Conservation (phyloP, 2,329 filamentous ascomycete genomes). For the Diaporthe eres region DNA sequence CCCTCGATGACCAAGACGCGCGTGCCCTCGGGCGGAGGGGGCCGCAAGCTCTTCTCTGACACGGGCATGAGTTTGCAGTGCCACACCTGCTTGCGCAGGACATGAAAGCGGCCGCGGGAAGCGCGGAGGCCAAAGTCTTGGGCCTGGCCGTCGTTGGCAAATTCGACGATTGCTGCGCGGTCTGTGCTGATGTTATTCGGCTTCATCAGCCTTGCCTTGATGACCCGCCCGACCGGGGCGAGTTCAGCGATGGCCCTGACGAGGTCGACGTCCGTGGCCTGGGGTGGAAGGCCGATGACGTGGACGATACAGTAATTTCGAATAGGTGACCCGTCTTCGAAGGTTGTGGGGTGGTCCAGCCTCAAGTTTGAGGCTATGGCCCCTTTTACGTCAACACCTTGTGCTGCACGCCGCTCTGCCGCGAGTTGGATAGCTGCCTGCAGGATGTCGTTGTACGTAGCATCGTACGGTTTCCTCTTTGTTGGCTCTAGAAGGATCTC, state of each 20-base stretch:
- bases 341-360: background rate
- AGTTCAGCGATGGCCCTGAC: background rate
- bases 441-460: background rate
- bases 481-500: background rate
- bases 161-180: background rate
- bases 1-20: background rate
- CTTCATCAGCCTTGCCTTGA: background rate
- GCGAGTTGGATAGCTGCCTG: accelerated
- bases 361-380: background rate
- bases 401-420: background rate
- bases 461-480: background rate
- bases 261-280: background rate
- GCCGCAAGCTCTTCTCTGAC: accelerated
- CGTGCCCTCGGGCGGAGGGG: background rate
- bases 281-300: background rate
- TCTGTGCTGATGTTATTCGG: background rate
- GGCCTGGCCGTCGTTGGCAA: background rate
- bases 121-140: background rate
- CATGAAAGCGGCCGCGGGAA: accelerated
- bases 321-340: background rate
- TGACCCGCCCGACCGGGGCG: background rate
- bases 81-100: background rate
- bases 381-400: background rate
- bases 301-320: background rate
- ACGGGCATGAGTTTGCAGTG: background rate